These are phyloP conservation scores for Tritrichomonas foetus DNA, from an alignment of 208 protist species.

Conservation along the genomic window DNA sequence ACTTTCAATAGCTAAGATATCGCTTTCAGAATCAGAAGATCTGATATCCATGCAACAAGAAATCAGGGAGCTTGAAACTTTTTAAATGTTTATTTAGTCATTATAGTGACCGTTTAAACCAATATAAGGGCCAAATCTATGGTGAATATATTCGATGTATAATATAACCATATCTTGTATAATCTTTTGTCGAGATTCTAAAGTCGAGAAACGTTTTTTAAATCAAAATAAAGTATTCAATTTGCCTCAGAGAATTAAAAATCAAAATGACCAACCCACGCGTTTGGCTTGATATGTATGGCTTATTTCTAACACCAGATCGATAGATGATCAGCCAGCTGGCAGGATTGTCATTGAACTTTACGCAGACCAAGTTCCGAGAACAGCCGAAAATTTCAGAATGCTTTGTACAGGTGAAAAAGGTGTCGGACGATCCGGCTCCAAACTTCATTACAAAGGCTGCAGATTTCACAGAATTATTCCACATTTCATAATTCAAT, in stretches of 20 bases:
- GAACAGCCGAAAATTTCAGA: conserved; percentile 42
- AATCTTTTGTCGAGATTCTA: too few species aligned
- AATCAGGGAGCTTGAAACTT: too few species aligned
- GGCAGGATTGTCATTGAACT: conserved; percentile 30
- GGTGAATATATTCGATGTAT: too few species aligned
- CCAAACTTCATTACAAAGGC: conserved; percentile 63
- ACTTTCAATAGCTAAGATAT: too few species aligned
- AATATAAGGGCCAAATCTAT: too few species aligned
- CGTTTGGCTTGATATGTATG: conserved; percentile 38
- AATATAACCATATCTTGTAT: too few species aligned
- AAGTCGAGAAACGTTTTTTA: too few species aligned
- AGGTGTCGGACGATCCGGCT: background rate
- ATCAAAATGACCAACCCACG: background rate
- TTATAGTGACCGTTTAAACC: too few species aligned
- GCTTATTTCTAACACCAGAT: background rate
- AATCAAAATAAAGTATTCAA: too few species aligned
- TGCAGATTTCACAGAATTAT: conserved; percentile 68
- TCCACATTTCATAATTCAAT: conserved; percentile 69
- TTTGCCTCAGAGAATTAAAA: background rate
- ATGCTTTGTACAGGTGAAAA: conserved; percentile 47
- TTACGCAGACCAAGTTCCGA: conserved; percentile 1
- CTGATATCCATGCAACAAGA: too few species aligned
- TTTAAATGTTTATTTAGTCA: too few species aligned
- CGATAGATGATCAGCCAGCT: background rate
- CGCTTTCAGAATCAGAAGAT: too few species aligned